Conservation (phyloP, 257 asterid species). For the Cruciata laevipes region DNA sequence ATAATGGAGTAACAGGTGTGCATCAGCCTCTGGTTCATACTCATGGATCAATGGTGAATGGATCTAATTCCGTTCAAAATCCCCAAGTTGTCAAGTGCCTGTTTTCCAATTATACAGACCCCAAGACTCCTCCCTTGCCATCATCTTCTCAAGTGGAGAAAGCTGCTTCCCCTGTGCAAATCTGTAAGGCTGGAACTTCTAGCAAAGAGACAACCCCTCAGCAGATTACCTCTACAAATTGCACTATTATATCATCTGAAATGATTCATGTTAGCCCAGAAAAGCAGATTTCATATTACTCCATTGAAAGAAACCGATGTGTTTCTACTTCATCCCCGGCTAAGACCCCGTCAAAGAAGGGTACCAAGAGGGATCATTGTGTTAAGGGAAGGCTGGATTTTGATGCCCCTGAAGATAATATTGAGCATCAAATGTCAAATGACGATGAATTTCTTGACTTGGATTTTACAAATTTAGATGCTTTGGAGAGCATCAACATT, state of each 20-base stretch:
- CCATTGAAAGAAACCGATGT: constrained; percentile 64
- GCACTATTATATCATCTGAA: constrained; percentile 78
- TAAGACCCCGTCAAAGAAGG: constrained; percentile 43
- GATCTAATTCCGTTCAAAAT: constrained; percentile 30
- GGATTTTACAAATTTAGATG: constrained; percentile 63
- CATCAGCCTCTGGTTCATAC: constrained; percentile 26
- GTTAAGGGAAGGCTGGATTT: constrained; percentile 85
- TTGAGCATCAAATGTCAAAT: constrained; percentile 41
- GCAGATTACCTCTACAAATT: constrained; percentile 50
- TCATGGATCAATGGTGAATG: constrained; percentile 37
- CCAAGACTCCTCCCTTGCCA: constrained; percentile 71
- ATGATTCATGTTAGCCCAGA: constrained; percentile 69
- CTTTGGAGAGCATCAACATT: constrained; percentile 44
- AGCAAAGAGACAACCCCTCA: constrained; percentile 40
- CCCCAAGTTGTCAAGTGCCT: constrained; percentile 56
- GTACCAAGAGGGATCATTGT: constrained; percentile 52
- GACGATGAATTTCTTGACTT: constrained; percentile 55
- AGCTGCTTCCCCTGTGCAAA: constrained; percentile 42
- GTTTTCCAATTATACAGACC: constrained; percentile 62
- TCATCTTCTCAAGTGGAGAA: constrained; percentile 62
- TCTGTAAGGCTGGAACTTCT: constrained; percentile 44
- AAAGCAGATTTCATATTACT: constrained; percentile 65
- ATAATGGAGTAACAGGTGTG: constrained; percentile 22
- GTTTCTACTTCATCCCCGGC: constrained; percentile 64
- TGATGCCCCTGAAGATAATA: constrained; percentile 44